Evolutionary conservation across 345 rosid genomes (phyloP).

Genomic region (Tarenaya hassleriana): DNA sequence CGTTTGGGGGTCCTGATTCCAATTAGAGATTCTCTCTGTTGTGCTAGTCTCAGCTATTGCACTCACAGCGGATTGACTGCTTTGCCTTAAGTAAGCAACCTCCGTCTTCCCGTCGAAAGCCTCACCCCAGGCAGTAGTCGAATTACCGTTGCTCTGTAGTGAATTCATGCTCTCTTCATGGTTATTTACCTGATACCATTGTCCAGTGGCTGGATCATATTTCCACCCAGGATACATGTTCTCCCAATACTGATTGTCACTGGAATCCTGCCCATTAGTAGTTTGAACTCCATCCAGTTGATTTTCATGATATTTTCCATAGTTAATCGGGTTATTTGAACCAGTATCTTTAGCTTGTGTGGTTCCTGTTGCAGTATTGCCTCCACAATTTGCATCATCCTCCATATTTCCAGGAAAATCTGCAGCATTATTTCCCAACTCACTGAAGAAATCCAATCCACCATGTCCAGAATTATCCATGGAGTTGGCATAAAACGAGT

Average conservation of each 20-base stretch:
- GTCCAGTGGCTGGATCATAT: slow-evolving; percentile 52
- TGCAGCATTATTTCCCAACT: slow-evolving; percentile 30
- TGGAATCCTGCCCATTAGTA: slow-evolving; percentile 37
- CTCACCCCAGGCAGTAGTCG: slow-evolving; percentile 33
- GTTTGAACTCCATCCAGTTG: slow-evolving; percentile 33
- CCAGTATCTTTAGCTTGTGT: slow-evolving; percentile 19
- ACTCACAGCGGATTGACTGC: slow-evolving; percentile 43
- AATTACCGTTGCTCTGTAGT: slow-evolving; percentile 26
- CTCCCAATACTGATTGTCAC: slow-evolving; percentile 54
- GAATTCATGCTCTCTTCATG: slow-evolving; percentile 17
- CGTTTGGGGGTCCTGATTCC: slow-evolving; percentile 48
- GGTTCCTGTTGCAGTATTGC: slow-evolving; percentile 14
- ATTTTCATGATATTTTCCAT: slow-evolving; percentile 32
- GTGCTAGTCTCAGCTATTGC: slow-evolving; percentile 37
- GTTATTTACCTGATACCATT: slow-evolving; percentile 58
- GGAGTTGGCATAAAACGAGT: slow-evolving; percentile 52
- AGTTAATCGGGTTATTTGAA: slow-evolving; percentile 27
- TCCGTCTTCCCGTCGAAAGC: slow-evolving; percentile 38
- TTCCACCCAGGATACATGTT: slow-evolving; percentile 74
- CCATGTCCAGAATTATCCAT: slow-evolving; percentile 35
- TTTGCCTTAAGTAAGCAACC: slow-evolving; percentile 49
- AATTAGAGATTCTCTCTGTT: slow-evolving; percentile 42
- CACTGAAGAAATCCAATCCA: slow-evolving; percentile 54
- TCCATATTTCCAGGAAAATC: slow-evolving; percentile 31
- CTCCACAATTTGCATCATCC: slow-evolving; percentile 20